These are phyloP conservation scores for Schwanniomyces polymorphus DNA, from an alignment of 805 yeast species.

Conservation along the genomic window DNA sequence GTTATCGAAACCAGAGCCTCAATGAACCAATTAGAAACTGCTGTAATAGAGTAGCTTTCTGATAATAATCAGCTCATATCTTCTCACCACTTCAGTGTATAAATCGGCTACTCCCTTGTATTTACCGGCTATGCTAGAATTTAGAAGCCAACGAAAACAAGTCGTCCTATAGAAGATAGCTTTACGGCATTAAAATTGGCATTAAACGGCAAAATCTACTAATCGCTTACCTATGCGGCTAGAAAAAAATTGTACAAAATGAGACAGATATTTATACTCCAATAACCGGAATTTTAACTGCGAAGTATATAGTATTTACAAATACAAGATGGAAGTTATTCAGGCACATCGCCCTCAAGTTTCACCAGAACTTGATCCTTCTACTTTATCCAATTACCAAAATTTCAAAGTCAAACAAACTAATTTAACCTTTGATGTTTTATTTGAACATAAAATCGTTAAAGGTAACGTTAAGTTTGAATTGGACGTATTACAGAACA, in stretches of 20 bases:
- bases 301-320: not conserved
- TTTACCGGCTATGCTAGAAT: not conserved
- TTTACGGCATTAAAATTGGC: not conserved
- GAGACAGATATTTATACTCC: not conserved
- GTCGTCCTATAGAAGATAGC: not conserved
- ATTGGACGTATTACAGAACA: constrained; percentile 31
- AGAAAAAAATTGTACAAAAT: not conserved
- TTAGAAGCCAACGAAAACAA: too few relatives aligned
- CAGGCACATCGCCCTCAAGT: constrained; percentile 21
- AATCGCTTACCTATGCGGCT: constrained; percentile 2
- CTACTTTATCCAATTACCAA: constrained; percentile 74
- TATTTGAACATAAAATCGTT: constrained; percentile 53
- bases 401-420: constrained; percentile 54
- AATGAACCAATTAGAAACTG: too few relatives aligned
- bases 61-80: not conserved
- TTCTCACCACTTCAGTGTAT: not conserved
- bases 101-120: not conserved
- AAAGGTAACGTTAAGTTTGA: constrained; percentile 55
- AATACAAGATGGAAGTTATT: constrained; percentile 9
- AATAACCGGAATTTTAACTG: not conserved
- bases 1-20: too few relatives aligned
- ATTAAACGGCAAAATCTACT: not conserved
- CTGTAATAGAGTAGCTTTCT: too few relatives aligned
- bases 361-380: constrained; percentile 66
- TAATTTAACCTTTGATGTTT: constrained; percentile 49